Percentiles rank a stretch among this genome's conserved stretches.
Evolutionary conservation across 805 yeast genomes (phyloP).

Genomic region (Nakazawaea ambrosiae): DNA sequence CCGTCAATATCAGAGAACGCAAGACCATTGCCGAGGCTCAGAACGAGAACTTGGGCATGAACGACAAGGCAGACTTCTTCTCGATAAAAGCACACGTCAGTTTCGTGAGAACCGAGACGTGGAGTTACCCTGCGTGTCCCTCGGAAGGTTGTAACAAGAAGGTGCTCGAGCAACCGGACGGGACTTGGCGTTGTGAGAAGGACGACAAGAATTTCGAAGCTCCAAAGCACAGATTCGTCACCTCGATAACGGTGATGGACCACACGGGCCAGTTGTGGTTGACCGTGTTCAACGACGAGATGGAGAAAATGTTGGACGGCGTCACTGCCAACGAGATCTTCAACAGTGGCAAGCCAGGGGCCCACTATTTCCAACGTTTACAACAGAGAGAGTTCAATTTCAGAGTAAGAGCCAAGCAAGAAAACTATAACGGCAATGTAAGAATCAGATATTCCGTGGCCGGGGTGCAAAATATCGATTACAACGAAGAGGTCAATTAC

Average conservation of each 20-base stretch:
- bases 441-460: slow-evolving; percentile 71
- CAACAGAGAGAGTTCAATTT: slow-evolving; percentile 68
- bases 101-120: slow-evolving; percentile 64
- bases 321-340: slow-evolving; percentile 56
- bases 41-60: slow-evolving; percentile 60
- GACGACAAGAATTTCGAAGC: slow-evolving; percentile 64
- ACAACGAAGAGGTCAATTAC: slow-evolving; percentile 50
- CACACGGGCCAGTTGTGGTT: slow-evolving; percentile 80
- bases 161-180: slow-evolving; percentile 65
- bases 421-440: slow-evolving; percentile 71
- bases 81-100: slow-evolving; percentile 67
- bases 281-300: slow-evolving; percentile 82
- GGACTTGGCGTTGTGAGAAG: slow-evolving; percentile 89
- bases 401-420: slow-evolving; percentile 76
- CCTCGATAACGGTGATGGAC: slow-evolving; percentile 75
- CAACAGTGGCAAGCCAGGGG: slow-evolving; percentile 27
- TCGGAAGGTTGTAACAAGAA: slow-evolving; percentile 76
- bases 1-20: slow-evolving; percentile 35
- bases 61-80: slow-evolving; percentile 77
- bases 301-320: slow-evolving; percentile 56
- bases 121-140: slow-evolving; percentile 87
- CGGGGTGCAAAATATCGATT: slow-evolving; percentile 46
- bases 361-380: slow-evolving; percentile 38
- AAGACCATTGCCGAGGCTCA: slow-evolving; percentile 62
- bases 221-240: slow-evolving; percentile 75